Base-by-base conservation (phyloP, 75 land plant species). In the Chamaecyparis obtusa region DNA sequence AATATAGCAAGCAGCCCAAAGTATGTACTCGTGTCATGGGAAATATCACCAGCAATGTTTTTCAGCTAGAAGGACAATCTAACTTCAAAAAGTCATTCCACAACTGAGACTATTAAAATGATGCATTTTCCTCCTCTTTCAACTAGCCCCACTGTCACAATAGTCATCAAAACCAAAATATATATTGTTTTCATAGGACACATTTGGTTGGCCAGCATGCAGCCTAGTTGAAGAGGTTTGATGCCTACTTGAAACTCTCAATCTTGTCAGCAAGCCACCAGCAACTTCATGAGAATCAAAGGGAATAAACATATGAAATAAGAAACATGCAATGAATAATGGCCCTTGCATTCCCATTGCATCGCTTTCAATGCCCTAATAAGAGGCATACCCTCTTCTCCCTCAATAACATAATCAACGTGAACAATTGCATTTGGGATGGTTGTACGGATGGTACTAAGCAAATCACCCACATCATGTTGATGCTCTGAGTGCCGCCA, bases 331-430 rank as follows among this genome's bases (percentile, higher is more conserved):
- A 3, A 91, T 92, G 94, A 87, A 92, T 91, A 86, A 95, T 71
- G 93, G 92, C 41, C 88, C 90, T 60, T n/a, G 83, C 8, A 87
- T 84, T 71, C 71, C 85, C 27, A 88, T 89, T 78, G 89, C 91
- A 32, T 80, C 91, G 49, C 57, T 84, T 17, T 83, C 86, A 80
- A 55, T 87, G 69, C 86, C 91, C 33, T 89, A 41, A 13, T 88
- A 86, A 85, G 90, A 37, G 90, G 37, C 9, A 78, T 27, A 78
- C 86, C 91, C 67, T 60, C 67, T 85, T 89, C 94, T 19, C 91
- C 93, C 57, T 95, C 97, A 74, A 96, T 92, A 16, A 94, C 97
- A 90, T 96, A 96, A 43, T 96, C 97, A 10, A 96, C 97, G 72
- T 94, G 54, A 56, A 96, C 93, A 88, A 93, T 76, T 24, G 96